A percentile compares a stretch with the other conserved stretches of the same genome.
Evolutionary conservation across 2,329 filamentous ascomycete genomes (phyloP).

Genomic region (Colletotrichum echinochloae): DNA sequence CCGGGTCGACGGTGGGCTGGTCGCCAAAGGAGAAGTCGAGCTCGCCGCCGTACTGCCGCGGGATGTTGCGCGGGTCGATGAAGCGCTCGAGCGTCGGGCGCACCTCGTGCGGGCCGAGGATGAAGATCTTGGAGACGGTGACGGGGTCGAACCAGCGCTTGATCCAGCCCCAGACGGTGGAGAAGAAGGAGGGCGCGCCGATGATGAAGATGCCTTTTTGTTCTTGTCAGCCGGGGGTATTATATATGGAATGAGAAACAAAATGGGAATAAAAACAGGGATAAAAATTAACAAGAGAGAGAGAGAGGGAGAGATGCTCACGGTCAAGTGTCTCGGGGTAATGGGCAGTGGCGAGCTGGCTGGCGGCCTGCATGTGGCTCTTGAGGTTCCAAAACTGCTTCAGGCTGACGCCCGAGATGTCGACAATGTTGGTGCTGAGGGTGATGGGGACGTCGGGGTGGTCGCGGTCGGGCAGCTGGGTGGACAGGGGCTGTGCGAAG

Average conservation of each 20-base stretch:
- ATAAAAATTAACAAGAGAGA: too few relatives aligned
- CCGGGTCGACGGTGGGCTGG: constrained; percentile 77
- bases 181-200: constrained; percentile 90
- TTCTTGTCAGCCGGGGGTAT: constrained; percentile 39
- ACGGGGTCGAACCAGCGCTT: constrained; percentile 96
- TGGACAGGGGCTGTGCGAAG: constrained; percentile 88
- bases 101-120: constrained; percentile 80
- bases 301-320: constrained; percentile 54
- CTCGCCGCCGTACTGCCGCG: constrained; percentile 88
- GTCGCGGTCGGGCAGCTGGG: constrained; percentile 77
- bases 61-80: constrained; percentile 86
- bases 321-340: constrained; percentile 94
- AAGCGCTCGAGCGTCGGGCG: constrained; percentile 81
- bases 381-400: constrained; percentile 98
- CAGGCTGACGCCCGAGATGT: constrained; percentile 87
- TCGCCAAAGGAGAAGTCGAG: constrained; percentile 86
- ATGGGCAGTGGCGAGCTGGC: constrained; percentile 87
- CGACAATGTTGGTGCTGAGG: constrained; percentile 93
- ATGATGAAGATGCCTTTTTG: constrained; percentile 72
- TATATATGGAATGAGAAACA: not conserved
- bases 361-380: constrained; percentile 92
- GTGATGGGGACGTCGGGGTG: constrained; percentile 87
- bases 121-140: constrained; percentile 96
- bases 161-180: constrained; percentile 93
- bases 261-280: not conserved